phyloP scores from a whole-genome alignment of 2,329 filamentous ascomycete genomes.

The Talaromyces albobiverticillius region DNA sequence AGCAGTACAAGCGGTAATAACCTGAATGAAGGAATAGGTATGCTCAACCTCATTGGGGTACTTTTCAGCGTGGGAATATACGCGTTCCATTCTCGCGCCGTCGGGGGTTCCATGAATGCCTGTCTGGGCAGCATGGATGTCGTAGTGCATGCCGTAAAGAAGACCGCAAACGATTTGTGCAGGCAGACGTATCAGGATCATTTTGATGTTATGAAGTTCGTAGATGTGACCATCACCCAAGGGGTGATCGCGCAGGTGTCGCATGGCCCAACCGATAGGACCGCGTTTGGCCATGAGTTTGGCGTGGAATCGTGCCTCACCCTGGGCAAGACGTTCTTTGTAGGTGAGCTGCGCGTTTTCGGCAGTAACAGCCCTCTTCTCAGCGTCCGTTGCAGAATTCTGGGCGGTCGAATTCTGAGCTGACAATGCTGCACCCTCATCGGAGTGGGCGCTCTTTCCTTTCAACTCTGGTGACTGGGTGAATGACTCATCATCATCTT shows the following conservation, averaged over 20 bases:
- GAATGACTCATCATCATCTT: conserved; percentile 50
- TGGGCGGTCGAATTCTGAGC: too few species aligned
- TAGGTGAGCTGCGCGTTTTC: conserved; percentile 58
- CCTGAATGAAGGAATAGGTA: conserved; percentile 53
- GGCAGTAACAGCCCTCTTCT: conserved; percentile 39
- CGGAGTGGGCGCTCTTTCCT: not conserved
- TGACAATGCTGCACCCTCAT: not conserved
- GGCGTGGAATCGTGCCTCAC: conserved; percentile 58
- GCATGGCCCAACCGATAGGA: conserved; percentile 81
- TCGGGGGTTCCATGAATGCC: conserved; percentile 71
- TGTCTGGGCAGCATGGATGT: conserved; percentile 73
- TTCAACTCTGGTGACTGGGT: not conserved
- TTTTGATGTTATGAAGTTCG: conserved; percentile 68
- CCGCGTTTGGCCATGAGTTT: conserved; percentile 62
- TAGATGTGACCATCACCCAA: conserved; percentile 71
- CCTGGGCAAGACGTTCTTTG: conserved; percentile 59
- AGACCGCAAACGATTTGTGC: conserved; percentile 61
- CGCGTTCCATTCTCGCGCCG: conserved; percentile 50
- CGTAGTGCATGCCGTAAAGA: conserved; percentile 76
- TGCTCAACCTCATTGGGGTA: conserved; percentile 70
- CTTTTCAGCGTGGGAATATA: conserved; percentile 49
- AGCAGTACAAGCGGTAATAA: conserved; percentile 51
- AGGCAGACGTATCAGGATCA: conserved; percentile 63
- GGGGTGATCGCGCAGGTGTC: conserved; percentile 69
- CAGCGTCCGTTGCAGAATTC: conserved; percentile 23